Percentiles rank a stretch among this genome's conserved stretches.
Conservation (phyloP, 1,284 basidiomycete species). For the Pascua sp. region DNA sequence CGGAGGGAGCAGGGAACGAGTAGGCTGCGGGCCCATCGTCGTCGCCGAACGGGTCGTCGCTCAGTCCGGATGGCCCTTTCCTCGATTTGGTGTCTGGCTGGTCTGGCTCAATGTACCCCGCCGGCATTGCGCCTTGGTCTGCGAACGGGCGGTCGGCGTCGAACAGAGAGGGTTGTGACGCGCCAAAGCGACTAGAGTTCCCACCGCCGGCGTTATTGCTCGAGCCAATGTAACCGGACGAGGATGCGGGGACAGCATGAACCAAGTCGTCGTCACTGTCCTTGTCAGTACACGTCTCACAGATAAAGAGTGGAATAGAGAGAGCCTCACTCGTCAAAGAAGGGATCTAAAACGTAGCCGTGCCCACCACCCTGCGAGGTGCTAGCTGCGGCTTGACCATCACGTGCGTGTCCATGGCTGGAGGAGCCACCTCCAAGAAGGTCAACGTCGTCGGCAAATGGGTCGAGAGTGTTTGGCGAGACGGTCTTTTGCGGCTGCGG, state of each 20-base stretch:
- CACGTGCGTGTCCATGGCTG: not conserved
- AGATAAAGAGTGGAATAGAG: not conserved
- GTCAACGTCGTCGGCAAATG: constrained; percentile 33
- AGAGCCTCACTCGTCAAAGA: constrained; percentile 48
- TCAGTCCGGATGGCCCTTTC: not conserved
- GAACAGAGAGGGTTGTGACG: constrained; percentile 28
- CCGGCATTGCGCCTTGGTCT: constrained; percentile 9
- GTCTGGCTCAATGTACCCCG: constrained; percentile 6
- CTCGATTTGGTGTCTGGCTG: not conserved
- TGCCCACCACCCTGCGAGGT: constrained; percentile 6
- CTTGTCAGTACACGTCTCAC: not conserved
- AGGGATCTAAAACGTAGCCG: constrained; percentile 45
- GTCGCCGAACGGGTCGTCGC: constrained; percentile 37
- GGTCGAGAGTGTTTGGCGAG: constrained; percentile 21
- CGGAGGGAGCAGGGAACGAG: constrained; percentile 31
- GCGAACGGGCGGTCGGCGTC: constrained; percentile 39
- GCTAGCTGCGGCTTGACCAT: constrained; percentile 1
- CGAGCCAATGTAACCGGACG: constrained; percentile 32
- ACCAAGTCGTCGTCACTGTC: constrained; percentile 45
- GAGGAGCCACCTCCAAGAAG: constrained; percentile 6
- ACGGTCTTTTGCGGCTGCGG: constrained; percentile 30
- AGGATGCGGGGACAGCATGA: no score
- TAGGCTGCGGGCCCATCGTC: constrained; percentile 43
- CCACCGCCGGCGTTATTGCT: constrained; percentile 23
- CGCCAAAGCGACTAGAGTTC: constrained; percentile 16